A percentile compares a stretch with the other conserved stretches of the same genome.
phyloP scores from a whole-genome alignment of 805 yeast genomes.

The Henningerozyma blattae region DNA sequence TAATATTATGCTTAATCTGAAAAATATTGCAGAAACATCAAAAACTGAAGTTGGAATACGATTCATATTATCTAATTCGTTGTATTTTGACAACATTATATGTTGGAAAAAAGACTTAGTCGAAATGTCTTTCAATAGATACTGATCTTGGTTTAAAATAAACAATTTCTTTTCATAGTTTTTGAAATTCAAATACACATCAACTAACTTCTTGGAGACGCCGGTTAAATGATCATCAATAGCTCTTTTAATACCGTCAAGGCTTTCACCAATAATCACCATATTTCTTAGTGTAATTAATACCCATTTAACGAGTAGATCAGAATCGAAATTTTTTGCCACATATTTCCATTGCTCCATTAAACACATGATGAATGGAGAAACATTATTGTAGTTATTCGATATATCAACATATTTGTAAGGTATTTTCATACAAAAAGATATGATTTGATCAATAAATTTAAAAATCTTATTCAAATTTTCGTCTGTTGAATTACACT shows the following conservation, averaged over 20 bases:
- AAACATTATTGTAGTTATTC: constrained; percentile 24
- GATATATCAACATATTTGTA: constrained; percentile 70
- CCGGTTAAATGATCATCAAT: constrained; percentile 4
- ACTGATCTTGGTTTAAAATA: constrained; percentile 7
- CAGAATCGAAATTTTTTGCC: constrained; percentile 16
- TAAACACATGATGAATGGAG: constrained; percentile 46
- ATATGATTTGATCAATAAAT: constrained; percentile 62
- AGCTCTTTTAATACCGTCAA: constrained; percentile 7
- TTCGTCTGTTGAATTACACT: constrained; percentile 1
- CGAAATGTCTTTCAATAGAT: constrained; percentile 7
- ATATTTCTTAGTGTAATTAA: constrained; percentile 34
- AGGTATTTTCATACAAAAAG: constrained; percentile 63
- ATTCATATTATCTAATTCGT: constrained; percentile 16
- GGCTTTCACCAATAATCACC: constrained; percentile 49
- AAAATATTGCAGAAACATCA: constrained; percentile 37
- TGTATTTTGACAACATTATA: constrained; percentile 22
- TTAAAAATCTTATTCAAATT: constrained; percentile 36
- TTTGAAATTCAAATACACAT: constrained; percentile 12
- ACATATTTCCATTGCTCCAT: constrained; percentile 62
- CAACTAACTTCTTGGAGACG: constrained; percentile 2
- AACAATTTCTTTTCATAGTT: constrained; percentile 3
- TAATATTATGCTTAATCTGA: constrained; percentile 27
- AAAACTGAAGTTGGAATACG: constrained; percentile 33
- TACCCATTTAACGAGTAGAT: constrained; percentile 36
- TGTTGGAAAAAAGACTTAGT: constrained; percentile 26